Evolutionary conservation across 257 asterid species (phyloP).

Genomic region (Datura wrightii): DNA sequence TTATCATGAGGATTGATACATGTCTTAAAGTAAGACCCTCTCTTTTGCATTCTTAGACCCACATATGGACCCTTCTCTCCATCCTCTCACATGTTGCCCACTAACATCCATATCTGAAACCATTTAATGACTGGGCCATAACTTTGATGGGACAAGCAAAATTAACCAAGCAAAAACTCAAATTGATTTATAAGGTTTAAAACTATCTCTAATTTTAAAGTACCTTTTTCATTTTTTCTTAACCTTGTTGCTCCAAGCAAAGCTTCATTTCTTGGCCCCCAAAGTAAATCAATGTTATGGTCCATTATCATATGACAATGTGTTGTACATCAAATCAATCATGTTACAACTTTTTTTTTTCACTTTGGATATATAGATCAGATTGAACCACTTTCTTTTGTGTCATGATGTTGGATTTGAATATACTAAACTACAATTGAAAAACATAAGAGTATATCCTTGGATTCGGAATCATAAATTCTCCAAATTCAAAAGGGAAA

Average conservation of each 20-base stretch:
- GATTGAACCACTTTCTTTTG: conserved; percentile 35
- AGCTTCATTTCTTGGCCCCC: conserved; percentile 30
- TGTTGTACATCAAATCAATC: conserved; percentile 53
- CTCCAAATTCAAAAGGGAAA: neutral
- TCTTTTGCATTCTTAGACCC: neutral
- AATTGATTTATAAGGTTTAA: neutral
- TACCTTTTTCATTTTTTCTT: neutral
- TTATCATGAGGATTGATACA: conserved; percentile 18
- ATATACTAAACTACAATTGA: conserved; percentile 10
- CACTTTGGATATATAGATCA: conserved; percentile 26
- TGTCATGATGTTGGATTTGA: conserved; percentile 38
- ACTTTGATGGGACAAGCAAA: conserved; percentile 31
- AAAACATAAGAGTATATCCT: neutral
- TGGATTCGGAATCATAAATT: neutral
- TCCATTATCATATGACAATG: conserved; percentile 20
- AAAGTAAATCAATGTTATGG: conserved; percentile 17
- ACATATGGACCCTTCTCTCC: conserved; percentile 51
- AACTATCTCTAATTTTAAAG: neutral
- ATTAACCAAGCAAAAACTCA: conserved; percentile 11
- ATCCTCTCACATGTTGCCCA: conserved; percentile 84
- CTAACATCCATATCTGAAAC: conserved; percentile 67
- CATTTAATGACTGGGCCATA: conserved; percentile 48
- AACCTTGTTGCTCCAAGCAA: neutral
- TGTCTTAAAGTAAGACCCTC: neutral
- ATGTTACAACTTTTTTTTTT: conserved; percentile 37